These are phyloP conservation scores for Boeremia lycopersici DNA, from an alignment of 2,329 filamentous ascomycete genomes.

Conservation along the genomic window DNA sequence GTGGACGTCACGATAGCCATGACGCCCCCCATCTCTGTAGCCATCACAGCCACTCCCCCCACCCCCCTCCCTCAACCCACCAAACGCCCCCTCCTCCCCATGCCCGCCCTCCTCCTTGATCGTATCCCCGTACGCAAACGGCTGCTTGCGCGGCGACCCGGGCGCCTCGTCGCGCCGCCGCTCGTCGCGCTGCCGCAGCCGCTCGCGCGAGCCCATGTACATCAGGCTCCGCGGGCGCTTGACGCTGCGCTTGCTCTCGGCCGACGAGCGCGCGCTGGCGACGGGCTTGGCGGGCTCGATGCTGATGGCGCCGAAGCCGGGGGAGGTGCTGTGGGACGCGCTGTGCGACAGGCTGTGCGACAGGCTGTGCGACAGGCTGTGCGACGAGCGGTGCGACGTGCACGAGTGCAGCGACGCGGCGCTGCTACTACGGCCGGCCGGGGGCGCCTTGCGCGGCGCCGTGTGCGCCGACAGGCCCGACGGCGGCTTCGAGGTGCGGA, in stretches of 20 bases:
- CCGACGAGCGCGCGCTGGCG: constrained; percentile 41
- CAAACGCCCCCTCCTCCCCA: too few relatives aligned
- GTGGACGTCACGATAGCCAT: too few relatives aligned
- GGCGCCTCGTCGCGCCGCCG: constrained; percentile 1
- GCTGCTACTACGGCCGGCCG: constrained; percentile 46
- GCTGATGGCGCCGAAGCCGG: constrained; percentile 51
- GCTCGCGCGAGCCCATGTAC: constrained; percentile 77
- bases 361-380: constrained; percentile 33
- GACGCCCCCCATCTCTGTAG: too few relatives aligned
- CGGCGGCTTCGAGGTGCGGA: constrained; percentile 81
- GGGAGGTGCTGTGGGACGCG: constrained; percentile 46
- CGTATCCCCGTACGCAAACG: constrained; percentile 43
- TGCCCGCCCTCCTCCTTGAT: constrained; percentile 50
- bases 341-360: too few relatives aligned
- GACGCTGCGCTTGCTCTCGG: constrained; percentile 43
- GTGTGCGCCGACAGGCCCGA: constrained; percentile 76
- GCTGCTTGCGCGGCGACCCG: constrained; percentile 33
- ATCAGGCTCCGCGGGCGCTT: constrained; percentile 63
- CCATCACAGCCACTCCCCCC: too few relatives aligned
- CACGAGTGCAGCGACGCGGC: constrained; percentile 45
- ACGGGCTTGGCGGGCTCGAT: constrained; percentile 43
- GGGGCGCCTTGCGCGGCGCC: constrained; percentile 54
- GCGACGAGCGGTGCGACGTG: constrained; percentile 42
- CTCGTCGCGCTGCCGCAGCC: constrained; percentile 65
- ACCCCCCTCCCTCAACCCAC: too few relatives aligned